Percentiles rank a stretch among this genome's conserved stretches.
phyloP scores from a whole-genome alignment of 495 filamentous ascomycete genomes.

The Amniculicola lignicola region DNA sequence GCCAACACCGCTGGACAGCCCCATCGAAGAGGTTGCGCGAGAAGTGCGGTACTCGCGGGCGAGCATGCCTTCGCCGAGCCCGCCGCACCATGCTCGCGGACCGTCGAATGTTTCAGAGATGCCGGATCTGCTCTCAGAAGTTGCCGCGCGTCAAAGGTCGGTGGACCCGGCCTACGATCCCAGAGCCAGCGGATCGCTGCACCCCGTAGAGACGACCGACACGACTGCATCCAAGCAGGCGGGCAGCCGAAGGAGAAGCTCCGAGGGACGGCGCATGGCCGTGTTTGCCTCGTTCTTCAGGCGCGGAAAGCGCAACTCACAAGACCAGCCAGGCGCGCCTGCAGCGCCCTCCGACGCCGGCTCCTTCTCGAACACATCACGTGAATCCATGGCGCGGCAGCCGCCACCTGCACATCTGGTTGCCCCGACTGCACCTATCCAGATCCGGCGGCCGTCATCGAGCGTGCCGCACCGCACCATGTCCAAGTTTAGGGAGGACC shows the following conservation, averaged over 20 bases:
- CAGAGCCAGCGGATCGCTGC: slow-evolving; percentile 17
- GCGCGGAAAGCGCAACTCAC: slow-evolving; percentile 61
- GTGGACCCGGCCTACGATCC: slow-evolving; percentile 27
- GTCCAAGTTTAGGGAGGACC: slow-evolving; percentile 90
- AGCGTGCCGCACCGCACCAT: slow-evolving; percentile 69
- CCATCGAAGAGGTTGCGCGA: slow-evolving; percentile 45
- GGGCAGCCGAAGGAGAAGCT: slow-evolving; percentile 30
- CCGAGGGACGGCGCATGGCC: slow-evolving; percentile 47
- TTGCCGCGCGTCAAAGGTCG: neutral
- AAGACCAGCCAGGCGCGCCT: slow-evolving; percentile 51
- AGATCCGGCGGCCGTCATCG: slow-evolving; percentile 36
- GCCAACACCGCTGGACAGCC: slow-evolving; percentile 36
- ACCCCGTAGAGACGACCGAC: slow-evolving; percentile 18
- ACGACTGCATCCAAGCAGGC: slow-evolving; percentile 48
- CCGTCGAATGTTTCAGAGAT: slow-evolving; percentile 56
- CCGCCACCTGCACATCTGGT: slow-evolving; percentile 47
- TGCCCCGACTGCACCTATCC: slow-evolving; percentile 38
- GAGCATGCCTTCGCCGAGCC: slow-evolving; percentile 51
- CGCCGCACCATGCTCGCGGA: slow-evolving; percentile 47
- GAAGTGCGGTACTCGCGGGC: slow-evolving; percentile 52
- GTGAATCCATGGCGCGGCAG: slow-evolving; percentile 67
- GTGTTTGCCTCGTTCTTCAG: slow-evolving; percentile 73
- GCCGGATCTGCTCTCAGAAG: slow-evolving; percentile 44
- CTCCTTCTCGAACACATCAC: slow-evolving; percentile 75
- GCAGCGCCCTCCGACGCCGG: slow-evolving; percentile 48